Base-by-base conservation (phyloP, 495 filamentous ascomycete species). In the Cudoniella acicularis region DNA sequence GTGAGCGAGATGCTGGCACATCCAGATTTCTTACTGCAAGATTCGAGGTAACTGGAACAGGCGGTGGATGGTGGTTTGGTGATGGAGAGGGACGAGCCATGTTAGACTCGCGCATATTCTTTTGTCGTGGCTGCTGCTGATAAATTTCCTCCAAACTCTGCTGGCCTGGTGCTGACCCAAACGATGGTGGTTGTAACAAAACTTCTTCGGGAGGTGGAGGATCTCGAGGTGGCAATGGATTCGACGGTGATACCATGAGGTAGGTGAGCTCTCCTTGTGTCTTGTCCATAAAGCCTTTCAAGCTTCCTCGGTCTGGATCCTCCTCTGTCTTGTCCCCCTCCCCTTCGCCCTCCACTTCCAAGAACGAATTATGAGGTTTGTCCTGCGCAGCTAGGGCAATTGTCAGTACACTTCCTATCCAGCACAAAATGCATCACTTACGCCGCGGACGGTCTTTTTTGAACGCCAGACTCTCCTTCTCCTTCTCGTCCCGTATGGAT, bases 181-280 rank as follows among this genome's bases (percentile, higher is more conserved):
- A 79, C 0, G 61, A 64, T 13, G 79, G 76, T 1, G 72, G 73
- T 52, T 79, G 76, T 30, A 77, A 68, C n/a, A 79, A 52, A 48
- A 80, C 72, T 46, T 80, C 79, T 10, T 78, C 56, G 13, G 77
- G 67, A 13, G 79, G 79, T 6, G 76, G 77, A 10, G 77, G 77
- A 43, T 82, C 79, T 64, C 77, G 71, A 3, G 83, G 83, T 11
- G 83, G 79, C n/a, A 79, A 69, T 21, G 83, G 82, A 62, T 83
- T 85, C 49, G 83, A 80, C 3, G 83, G 83, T 1, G 82, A 82
- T 13, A 82, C 75, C 79, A 85, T 82, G 9, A 86, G 73, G 60
- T 87, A 85, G n/a, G 82, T 82, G 53, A 86, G 83, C 59, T 86
- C 83, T 57, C 80, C 75, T 58, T 83, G 75, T 57, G 83, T 84